Conservation (phyloP, 495 filamentous ascomycete genomes). For the Clohesyomyces aquaticus region DNA sequence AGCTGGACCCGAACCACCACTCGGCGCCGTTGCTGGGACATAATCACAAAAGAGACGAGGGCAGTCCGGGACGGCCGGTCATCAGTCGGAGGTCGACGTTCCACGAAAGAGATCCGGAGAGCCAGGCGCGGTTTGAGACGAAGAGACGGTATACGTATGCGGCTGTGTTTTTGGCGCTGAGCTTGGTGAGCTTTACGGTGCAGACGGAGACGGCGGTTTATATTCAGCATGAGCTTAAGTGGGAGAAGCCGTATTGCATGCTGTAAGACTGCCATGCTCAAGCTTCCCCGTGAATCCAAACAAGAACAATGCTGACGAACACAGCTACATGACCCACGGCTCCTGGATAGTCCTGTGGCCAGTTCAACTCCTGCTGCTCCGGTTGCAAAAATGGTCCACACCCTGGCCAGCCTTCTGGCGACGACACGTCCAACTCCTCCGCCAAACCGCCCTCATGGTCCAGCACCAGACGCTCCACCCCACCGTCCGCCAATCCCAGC, state of each 20-base stretch:
- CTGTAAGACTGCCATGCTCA: slow-evolving; percentile 61
- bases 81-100: slow-evolving; percentile 60
- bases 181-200: slow-evolving; percentile 77
- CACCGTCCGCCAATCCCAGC: slow-evolving; percentile 52
- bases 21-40: slow-evolving; percentile 34
- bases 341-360: slow-evolving; percentile 93
- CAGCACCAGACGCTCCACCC: slow-evolving; percentile 66
- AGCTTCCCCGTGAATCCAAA: not conserved
- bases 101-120: slow-evolving; percentile 64
- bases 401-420: slow-evolving; percentile 90
- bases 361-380: slow-evolving; percentile 75
- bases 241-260: slow-evolving; percentile 99
- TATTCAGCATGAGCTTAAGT: slow-evolving; percentile 83
- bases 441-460: slow-evolving; percentile 86
- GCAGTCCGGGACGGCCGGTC: slow-evolving; percentile 27
- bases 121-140: slow-evolving; percentile 61
- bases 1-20: slow-evolving; percentile 21
- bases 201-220: slow-evolving; percentile 96
- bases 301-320: not conserved
- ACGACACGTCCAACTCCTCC: slow-evolving; percentile 71
- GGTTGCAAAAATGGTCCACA: slow-evolving; percentile 68
- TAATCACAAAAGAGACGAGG: slow-evolving; percentile 30
- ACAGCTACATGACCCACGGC: slow-evolving; percentile 88
- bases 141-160: slow-evolving; percentile 84
- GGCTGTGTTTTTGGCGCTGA: slow-evolving; percentile 76